Evolutionary conservation across 495 filamentous ascomycete species (phyloP).

Genomic region (Clohesyomyces aquaticus): DNA sequence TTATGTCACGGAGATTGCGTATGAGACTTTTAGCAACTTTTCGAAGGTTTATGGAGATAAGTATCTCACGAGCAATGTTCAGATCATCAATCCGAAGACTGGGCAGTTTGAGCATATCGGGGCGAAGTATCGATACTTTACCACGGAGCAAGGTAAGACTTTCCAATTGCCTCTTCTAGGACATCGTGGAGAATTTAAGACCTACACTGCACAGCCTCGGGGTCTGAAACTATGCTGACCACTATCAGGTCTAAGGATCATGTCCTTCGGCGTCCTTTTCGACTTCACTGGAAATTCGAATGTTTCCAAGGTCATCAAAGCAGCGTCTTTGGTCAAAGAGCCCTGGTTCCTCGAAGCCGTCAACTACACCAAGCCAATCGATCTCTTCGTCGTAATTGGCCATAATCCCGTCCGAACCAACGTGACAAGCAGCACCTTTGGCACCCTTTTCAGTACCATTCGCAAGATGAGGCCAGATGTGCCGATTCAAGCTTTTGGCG

Average conservation of each 20-base stretch:
- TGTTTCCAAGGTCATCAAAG: slow-evolving; percentile 80
- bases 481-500: slow-evolving; percentile 91
- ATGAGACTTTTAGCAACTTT: slow-evolving; percentile 68
- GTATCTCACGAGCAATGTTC: slow-evolving; percentile 69
- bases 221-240: slow-evolving; percentile 31
- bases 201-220: no score
- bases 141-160: slow-evolving; percentile 68
- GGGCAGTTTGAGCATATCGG: slow-evolving; percentile 75
- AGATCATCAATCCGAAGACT: slow-evolving; percentile 74
- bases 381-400: slow-evolving; percentile 84
- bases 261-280: slow-evolving; percentile 92
- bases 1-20: slow-evolving; percentile 76
- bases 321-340: slow-evolving; percentile 76
- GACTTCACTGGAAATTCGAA: slow-evolving; percentile 87
- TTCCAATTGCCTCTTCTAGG: slow-evolving; percentile 41
- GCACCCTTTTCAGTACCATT: slow-evolving; percentile 76
- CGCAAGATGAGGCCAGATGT: slow-evolving; percentile 72
- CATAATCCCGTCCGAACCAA: slow-evolving; percentile 72
- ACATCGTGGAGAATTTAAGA: slow-evolving; percentile 17
- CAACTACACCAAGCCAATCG: slow-evolving; percentile 68
- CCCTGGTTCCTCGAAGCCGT: slow-evolving; percentile 89
- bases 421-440: slow-evolving; percentile 70
- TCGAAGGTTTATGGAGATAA: slow-evolving; percentile 75
- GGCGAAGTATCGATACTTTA: slow-evolving; percentile 81
- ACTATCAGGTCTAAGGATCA: slow-evolving; percentile 70